phyloP scores from a whole-genome alignment of 345 rosid species.

The Citrus sp. region DNA sequence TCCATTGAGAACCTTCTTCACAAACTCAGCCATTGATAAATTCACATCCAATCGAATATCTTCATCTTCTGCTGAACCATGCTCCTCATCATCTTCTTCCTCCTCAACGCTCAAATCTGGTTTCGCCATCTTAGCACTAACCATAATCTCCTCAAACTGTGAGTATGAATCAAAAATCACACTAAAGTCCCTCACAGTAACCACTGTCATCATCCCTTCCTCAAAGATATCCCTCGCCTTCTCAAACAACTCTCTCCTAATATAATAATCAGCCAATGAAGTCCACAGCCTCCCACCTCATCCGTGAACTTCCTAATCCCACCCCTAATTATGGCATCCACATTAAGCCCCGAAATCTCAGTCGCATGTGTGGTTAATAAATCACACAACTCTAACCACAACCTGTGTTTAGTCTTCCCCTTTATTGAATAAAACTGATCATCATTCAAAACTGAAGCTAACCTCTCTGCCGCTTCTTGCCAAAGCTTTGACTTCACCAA shows the following conservation, averaged over 20 bases:
- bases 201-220: conserved; percentile 94
- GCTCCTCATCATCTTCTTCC: conserved; percentile 47
- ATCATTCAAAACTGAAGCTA: conserved; percentile 90
- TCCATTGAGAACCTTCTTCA: conserved; percentile 73
- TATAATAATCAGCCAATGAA: conserved; percentile 92
- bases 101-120: conserved; percentile 64
- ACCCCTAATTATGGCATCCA: conserved; percentile 92
- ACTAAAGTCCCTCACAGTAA: conserved; percentile 90
- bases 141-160: conserved; percentile 79
- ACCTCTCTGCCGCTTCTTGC: conserved; percentile 87
- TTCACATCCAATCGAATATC: conserved; percentile 63
- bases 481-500: conserved; percentile 74
- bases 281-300: conserved; percentile 95
- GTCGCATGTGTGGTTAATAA: conserved; percentile 79
- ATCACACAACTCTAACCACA: conserved; percentile 95
- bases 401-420: conserved; percentile 82
- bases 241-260: conserved; percentile 78
- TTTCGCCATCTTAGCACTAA: conserved; percentile 64
- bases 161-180: conserved; percentile 89
- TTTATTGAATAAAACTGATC: conserved; percentile 76
- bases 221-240: conserved; percentile 92
- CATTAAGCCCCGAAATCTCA: conserved; percentile 83
- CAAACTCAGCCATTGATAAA: conserved; percentile 53
- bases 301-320: conserved; percentile 91
- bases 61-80: conserved; percentile 50